These are phyloP conservation scores for Monilinia fructigena DNA, from an alignment of 2,329 filamentous ascomycete species.

Conservation along the genomic window DNA sequence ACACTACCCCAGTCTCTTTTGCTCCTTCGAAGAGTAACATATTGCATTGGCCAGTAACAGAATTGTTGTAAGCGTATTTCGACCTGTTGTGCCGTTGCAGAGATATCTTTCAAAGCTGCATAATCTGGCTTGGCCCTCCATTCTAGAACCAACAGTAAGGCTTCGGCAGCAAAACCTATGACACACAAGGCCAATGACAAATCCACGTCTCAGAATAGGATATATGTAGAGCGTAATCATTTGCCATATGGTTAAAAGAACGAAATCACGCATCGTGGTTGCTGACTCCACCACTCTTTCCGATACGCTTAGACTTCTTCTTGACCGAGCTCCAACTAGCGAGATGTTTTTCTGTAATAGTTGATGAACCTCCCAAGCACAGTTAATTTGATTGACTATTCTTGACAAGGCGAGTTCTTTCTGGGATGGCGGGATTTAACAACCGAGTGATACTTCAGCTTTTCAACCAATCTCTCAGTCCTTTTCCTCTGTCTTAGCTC, in stretches of 20 bases:
- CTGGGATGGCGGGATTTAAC: slow-evolving; percentile 69
- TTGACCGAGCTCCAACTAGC: slow-evolving; percentile 76
- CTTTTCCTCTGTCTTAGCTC: slow-evolving; percentile 57
- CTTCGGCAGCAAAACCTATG: slow-evolving; percentile 82
- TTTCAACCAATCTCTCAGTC: slow-evolving; percentile 71
- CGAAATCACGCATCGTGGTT: slow-evolving; percentile 75
- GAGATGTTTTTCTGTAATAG: slow-evolving; percentile 86
- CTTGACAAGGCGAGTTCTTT: slow-evolving; percentile 79
- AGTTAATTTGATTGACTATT: slow-evolving; percentile 93
- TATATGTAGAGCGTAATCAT: slow-evolving; percentile 73
- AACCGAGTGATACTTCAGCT: slow-evolving; percentile 85
- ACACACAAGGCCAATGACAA: slow-evolving; percentile 75
- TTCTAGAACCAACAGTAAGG: slow-evolving; percentile 75
- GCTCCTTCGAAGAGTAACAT: slow-evolving; percentile 82
- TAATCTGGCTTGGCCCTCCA: slow-evolving; percentile 77
- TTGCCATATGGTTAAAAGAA: slow-evolving; percentile 67
- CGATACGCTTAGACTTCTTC: slow-evolving; percentile 85
- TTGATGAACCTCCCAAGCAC: slow-evolving; percentile 83
- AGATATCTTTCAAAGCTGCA: slow-evolving; percentile 90
- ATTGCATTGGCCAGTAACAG: slow-evolving; percentile 98
- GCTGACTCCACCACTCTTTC: slow-evolving; percentile 94
- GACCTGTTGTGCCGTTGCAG: slow-evolving; percentile 93
- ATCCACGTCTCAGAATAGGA: slow-evolving; percentile 69
- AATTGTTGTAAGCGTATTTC: slow-evolving; percentile 97
- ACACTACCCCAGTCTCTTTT: slow-evolving; percentile 95